These are phyloP conservation scores for Diospyros lotus DNA, from an alignment of 148 eudicot genomes.

Conservation along the genomic window DNA sequence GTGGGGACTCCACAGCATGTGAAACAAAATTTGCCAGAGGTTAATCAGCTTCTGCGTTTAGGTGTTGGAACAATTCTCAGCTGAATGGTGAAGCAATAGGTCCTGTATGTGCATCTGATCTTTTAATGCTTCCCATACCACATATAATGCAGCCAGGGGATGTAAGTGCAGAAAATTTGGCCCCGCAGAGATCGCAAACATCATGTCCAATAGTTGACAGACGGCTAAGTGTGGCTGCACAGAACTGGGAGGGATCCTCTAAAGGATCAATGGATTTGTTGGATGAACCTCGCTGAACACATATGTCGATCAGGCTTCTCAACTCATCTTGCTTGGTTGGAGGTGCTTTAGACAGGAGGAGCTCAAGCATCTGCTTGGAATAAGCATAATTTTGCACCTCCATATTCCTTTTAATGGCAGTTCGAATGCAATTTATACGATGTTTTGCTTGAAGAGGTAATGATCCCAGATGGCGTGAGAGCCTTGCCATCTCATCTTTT, in stretches of 20 bases:
- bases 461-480: constrained; percentile 91
- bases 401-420: constrained; percentile 95
- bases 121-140: constrained; percentile 97
- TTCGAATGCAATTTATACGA: constrained; percentile 85
- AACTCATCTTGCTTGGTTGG: constrained; percentile 88
- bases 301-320: constrained; percentile 84
- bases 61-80: constrained; percentile 22
- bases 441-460: constrained; percentile 93
- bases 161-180: constrained; percentile 86
- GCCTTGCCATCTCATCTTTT: constrained; percentile 91
- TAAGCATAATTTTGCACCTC: constrained; percentile 90
- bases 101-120: constrained; percentile 82
- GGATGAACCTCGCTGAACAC: constrained; percentile 77
- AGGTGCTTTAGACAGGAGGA: constrained; percentile 88
- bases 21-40: background rate
- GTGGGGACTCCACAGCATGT: background rate
- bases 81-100: constrained; percentile 91
- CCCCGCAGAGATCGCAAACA: constrained; percentile 94
- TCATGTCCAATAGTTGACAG: constrained; percentile 93
- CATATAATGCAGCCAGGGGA: constrained; percentile 92
- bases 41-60: background rate
- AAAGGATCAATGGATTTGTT: constrained; percentile 88
- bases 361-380: constrained; percentile 92
- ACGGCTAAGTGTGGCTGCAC: constrained; percentile 97
- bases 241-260: constrained; percentile 97